Evolutionary conservation across 2,329 filamentous ascomycete genomes (phyloP).

Genomic region (Cladosporium sp.): DNA sequence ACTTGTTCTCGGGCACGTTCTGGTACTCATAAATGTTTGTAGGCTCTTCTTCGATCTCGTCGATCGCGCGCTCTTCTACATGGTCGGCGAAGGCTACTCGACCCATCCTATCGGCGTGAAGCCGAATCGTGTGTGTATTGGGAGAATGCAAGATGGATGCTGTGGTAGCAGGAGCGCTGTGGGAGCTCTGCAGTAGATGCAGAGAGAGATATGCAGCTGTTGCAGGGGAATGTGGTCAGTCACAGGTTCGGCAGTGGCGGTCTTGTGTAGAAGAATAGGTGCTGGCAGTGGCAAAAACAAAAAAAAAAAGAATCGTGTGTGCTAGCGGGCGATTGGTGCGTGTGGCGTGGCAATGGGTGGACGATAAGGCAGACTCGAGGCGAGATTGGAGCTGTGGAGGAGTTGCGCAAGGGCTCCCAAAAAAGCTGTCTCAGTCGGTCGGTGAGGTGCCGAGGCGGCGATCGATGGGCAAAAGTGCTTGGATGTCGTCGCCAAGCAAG

Average conservation of each 20-base stretch:
- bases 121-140: slow-evolving; percentile 39
- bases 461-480: slow-evolving; percentile 13
- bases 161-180: neutral
- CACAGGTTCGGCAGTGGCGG: slow-evolving; percentile 1
- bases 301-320: neutral
- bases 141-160: slow-evolving; percentile 8
- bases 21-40: slow-evolving; percentile 79
- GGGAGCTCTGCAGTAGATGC: neutral
- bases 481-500: neutral
- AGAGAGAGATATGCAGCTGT: slow-evolving; percentile 15
- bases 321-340: neutral
- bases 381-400: neutral
- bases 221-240: slow-evolving; percentile 14
- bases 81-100: slow-evolving; percentile 54
- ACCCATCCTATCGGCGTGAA: slow-evolving; percentile 56
- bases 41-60: slow-evolving; percentile 55
- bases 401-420: slow-evolving; percentile 10
- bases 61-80: slow-evolving; percentile 46
- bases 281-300: slow-evolving; percentile 9
- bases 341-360: neutral
- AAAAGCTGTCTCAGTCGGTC: slow-evolving; percentile 15
- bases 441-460: slow-evolving; percentile 10
- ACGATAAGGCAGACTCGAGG: slow-evolving; percentile 8
- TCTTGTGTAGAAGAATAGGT: neutral
- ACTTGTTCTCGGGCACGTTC: slow-evolving; percentile 74